phyloP scores from a whole-genome alignment of 768 basidiomycete genomes.

The Xerocomellus amylosporus region DNA sequence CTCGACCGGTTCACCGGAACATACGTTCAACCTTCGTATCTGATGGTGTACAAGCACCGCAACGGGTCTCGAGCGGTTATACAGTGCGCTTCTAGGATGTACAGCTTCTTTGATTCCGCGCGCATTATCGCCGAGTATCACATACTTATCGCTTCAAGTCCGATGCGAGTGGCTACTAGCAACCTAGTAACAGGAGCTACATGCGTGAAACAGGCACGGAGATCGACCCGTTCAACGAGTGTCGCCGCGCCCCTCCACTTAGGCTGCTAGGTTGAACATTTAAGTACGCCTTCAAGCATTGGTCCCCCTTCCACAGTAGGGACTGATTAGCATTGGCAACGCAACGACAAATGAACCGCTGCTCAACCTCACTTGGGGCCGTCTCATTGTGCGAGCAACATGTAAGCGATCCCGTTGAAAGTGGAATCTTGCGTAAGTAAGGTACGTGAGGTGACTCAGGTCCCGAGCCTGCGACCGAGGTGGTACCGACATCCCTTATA shows the following conservation, averaged over 20 bases:
- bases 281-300: background rate
- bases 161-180: background rate
- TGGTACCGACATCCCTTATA: background rate
- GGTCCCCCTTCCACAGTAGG: background rate
- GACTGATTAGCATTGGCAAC: background rate
- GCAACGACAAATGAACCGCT: background rate
- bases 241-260: background rate
- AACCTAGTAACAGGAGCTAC: background rate
- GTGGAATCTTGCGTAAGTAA: background rate
- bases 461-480: background rate
- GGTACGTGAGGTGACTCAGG: background rate
- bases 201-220: background rate
- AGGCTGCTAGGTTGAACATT: background rate
- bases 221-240: background rate
- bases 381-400: background rate
- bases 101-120: too few species aligned
- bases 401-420: background rate
- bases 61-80: too few species aligned
- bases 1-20: too few species aligned
- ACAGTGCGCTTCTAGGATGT: too few species aligned
- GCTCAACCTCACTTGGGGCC: background rate
- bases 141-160: background rate
- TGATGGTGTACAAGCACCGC: too few species aligned
- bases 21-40: too few species aligned
- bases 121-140: background rate